Percentiles rank a stretch among this genome's conserved stretches.
These are phyloP conservation scores for Fraxinus latifolia DNA, from an alignment of 305 asterid genomes.

Conservation along the genomic window DNA sequence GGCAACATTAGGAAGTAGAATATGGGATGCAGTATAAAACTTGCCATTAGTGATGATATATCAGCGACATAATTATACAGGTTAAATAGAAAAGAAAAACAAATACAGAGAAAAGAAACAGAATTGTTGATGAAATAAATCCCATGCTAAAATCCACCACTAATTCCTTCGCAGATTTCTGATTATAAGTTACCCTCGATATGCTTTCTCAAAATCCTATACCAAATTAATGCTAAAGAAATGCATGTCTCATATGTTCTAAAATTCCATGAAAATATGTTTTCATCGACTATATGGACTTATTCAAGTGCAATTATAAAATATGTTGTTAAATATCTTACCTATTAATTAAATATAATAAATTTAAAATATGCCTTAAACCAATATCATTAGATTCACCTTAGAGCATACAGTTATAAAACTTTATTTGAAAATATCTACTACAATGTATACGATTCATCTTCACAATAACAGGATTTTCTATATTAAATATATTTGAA, in stretches of 20 bases:
- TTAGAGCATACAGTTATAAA: background rate
- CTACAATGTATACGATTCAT: background rate
- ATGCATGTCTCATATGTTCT: background rate
- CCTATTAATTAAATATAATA: background rate
- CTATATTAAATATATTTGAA: background rate
- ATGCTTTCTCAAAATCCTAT: too few relatives aligned
- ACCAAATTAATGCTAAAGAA: too few relatives aligned
- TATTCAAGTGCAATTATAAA: too few relatives aligned
- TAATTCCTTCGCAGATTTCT: background rate
- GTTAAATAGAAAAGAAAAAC: background rate
- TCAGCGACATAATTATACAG: background rate
- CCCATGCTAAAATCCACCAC: background rate
- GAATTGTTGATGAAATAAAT: background rate
- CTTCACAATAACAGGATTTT: background rate
- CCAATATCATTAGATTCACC: background rate
- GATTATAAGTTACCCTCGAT: background rate
- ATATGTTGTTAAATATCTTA: background rate
- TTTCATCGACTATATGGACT: too few relatives aligned
- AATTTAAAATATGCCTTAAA: background rate
- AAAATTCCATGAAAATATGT: background rate
- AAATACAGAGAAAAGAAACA: background rate
- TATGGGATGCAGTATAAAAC: background rate
- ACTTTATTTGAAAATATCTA: background rate
- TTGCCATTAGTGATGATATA: background rate
- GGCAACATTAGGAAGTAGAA: background rate